Percentiles rank a stretch among this genome's conserved stretches.
Conservation (phyloP, 768 basidiomycete genomes). For the Pleurotus citrinopileatus region DNA sequence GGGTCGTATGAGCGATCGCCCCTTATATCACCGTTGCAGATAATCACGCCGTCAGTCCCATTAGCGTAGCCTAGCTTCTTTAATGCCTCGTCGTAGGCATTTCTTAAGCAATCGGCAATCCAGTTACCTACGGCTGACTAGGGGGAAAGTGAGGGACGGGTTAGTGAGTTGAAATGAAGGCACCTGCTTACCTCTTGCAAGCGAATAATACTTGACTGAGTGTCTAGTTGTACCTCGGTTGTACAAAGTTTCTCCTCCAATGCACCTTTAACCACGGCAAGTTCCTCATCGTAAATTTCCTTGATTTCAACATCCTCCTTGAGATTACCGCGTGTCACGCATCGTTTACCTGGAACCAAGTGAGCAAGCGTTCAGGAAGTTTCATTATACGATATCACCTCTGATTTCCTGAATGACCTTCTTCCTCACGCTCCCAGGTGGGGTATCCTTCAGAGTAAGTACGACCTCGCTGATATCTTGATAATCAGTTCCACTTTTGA, state of each 20-base stretch:
- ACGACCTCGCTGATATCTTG: conserved; percentile 77
- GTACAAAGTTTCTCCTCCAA: conserved; percentile 76
- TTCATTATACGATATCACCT: conserved; percentile 36
- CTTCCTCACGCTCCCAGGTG: conserved; percentile 58
- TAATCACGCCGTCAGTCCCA: conserved; percentile 72
- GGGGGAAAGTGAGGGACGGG: not conserved
- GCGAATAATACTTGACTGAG: conserved; percentile 70
- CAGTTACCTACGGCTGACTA: conserved; percentile 76
- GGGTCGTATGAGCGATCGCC: conserved; percentile 85
- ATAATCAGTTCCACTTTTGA: conserved; percentile 91
- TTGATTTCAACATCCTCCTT: conserved; percentile 54
- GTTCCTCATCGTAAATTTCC: conserved; percentile 55
- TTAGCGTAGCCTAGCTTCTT: conserved; percentile 55
- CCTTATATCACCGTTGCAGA: conserved; percentile 80
- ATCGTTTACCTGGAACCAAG: conserved; percentile 55
- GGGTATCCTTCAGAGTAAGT: conserved; percentile 57
- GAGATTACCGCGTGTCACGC: conserved; percentile 53
- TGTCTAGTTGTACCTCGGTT: conserved; percentile 62
- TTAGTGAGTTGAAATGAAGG: not conserved
- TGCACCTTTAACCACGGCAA: conserved; percentile 66
- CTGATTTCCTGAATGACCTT: conserved; percentile 61
- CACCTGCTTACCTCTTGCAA: conserved; percentile 54
- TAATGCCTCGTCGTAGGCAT: conserved; percentile 75
- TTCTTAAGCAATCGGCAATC: conserved; percentile 81
- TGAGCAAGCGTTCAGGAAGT: not conserved